phyloP scores from a whole-genome alignment of 2,329 filamentous ascomycete species.

The Hymenoscyphus albidus region DNA sequence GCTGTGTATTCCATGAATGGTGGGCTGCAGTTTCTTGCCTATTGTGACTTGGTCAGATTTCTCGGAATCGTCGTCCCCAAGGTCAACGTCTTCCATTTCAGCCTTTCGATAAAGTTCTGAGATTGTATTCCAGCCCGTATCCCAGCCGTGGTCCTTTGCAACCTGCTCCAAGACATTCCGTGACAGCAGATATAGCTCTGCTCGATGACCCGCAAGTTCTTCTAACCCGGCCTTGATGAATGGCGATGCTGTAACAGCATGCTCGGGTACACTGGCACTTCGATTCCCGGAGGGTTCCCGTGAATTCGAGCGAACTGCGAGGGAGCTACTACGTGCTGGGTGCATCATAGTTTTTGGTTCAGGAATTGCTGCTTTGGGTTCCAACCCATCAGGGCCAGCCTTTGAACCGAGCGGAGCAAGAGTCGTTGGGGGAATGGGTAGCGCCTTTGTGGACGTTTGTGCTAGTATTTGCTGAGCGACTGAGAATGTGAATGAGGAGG shows the following conservation, averaged over 20 bases:
- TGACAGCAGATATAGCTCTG: slow-evolving; percentile 76
- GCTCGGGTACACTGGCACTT: slow-evolving; percentile 38
- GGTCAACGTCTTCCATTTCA: slow-evolving; percentile 55
- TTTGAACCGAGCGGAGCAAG: slow-evolving; percentile 38
- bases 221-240: slow-evolving; percentile 66
- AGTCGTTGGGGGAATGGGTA: slow-evolving; percentile 62
- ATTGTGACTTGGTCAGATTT: neutral
- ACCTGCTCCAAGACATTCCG: slow-evolving; percentile 73
- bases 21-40: slow-evolving; percentile 16
- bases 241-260: slow-evolving; percentile 40
- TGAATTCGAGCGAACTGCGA: slow-evolving; percentile 42
- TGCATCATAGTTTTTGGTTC: slow-evolving; percentile 70
- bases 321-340: slow-evolving; percentile 60
- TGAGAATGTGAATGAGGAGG: slow-evolving; percentile 74
- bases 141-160: slow-evolving; percentile 70
- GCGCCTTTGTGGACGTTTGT: slow-evolving; percentile 66
- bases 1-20: slow-evolving; percentile 48
- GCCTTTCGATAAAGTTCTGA: slow-evolving; percentile 38
- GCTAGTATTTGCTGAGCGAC: slow-evolving; percentile 72
- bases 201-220: slow-evolving; percentile 76
- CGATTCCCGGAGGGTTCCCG: slow-evolving; percentile 45
- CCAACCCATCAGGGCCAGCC: slow-evolving; percentile 41
- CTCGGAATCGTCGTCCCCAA: slow-evolving; percentile 37
- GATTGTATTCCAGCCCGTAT: slow-evolving; percentile 67
- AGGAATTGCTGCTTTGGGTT: slow-evolving; percentile 59